A percentile compares a stretch with the other conserved stretches of the same genome.
Conservation (phyloP, 2,329 filamentous ascomycete species). For the Xylariaceae sp. region DNA sequence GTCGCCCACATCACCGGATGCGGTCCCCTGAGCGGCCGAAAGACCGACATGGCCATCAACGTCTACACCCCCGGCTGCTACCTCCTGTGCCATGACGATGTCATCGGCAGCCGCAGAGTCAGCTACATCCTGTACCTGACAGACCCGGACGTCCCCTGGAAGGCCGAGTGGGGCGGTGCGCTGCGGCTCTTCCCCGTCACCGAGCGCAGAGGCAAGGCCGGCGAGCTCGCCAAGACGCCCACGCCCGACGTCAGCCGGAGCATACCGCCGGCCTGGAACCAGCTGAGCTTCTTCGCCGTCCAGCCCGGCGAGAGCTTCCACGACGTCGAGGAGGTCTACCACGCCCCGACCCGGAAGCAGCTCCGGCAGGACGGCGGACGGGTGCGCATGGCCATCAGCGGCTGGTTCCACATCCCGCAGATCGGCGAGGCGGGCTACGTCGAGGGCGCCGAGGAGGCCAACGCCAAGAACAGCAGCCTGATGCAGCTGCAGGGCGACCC, state of each 20-base stretch:
- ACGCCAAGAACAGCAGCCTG: slow-evolving; percentile 82
- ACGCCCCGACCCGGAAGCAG: slow-evolving; percentile 51
- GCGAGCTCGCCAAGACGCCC: slow-evolving; percentile 71
- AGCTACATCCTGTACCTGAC: slow-evolving; percentile 97
- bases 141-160: slow-evolving; percentile 85
- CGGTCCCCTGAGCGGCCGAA: slow-evolving; percentile 79
- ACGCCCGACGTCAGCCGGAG: slow-evolving; percentile 69
- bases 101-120: slow-evolving; percentile 91
- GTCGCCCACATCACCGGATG: slow-evolving; percentile 79
- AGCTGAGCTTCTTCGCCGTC: slow-evolving; percentile 95
- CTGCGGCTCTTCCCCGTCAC: slow-evolving; percentile 75
- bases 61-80: slow-evolving; percentile 96
- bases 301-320: slow-evolving; percentile 99
- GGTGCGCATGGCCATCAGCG: slow-evolving; percentile 94
- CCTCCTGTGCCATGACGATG: slow-evolving; percentile 93
- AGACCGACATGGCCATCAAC: slow-evolving; percentile 99
- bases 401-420: slow-evolving; percentile 98
- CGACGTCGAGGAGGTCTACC: slow-evolving; percentile 96
- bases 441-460: slow-evolving; percentile 77
- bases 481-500: slow-evolving; percentile 89
- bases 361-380: slow-evolving; percentile 63
- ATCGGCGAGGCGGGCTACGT: slow-evolving; percentile 88
- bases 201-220: slow-evolving; percentile 57
- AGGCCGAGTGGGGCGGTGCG: slow-evolving; percentile 86
- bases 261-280: slow-evolving; percentile 94